These are phyloP conservation scores for Epichloe coenophiala DNA, from an alignment of 2,329 filamentous ascomycete genomes.

Conservation along the genomic window DNA sequence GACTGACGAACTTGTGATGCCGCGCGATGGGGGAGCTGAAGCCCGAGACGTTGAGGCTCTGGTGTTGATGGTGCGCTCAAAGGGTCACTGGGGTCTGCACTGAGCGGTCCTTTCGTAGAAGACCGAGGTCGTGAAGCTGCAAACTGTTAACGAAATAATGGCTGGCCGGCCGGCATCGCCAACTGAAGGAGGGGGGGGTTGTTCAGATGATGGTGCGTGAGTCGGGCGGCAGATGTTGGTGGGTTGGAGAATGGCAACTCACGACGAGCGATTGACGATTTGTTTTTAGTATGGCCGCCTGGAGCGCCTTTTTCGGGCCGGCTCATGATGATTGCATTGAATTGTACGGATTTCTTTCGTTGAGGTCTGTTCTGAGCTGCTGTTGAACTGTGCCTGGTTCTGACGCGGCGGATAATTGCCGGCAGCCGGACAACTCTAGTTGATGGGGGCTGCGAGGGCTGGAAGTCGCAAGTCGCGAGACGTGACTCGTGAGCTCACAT, in stretches of 20 bases:
- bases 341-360: background rate
- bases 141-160: background rate
- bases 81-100: constrained; percentile 3
- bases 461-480: no score
- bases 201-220: background rate
- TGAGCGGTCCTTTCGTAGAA: constrained; percentile 7
- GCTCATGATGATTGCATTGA: constrained; percentile 2
- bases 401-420: background rate
- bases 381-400: background rate
- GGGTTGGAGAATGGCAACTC: background rate
- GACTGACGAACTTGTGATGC: constrained; percentile 6
- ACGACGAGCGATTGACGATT: constrained; percentile 6
- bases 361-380: no score
- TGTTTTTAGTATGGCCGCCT: constrained; percentile 4
- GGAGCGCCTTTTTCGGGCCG: background rate
- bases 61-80: constrained; percentile 5
- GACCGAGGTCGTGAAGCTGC: constrained; percentile 8
- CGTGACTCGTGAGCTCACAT: no score
- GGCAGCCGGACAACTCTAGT: no score
- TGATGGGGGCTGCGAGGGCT: no score
- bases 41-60: constrained; percentile 2
- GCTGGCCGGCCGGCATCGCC: background rate
- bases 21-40: constrained; percentile 10
- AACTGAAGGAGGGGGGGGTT: background rate
- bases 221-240: no score